A percentile compares a stretch with the other conserved stretches of the same genome.
phyloP scores from a whole-genome alignment of 768 basidiomycete species.

The Coprinellus aureogranulatus region DNA sequence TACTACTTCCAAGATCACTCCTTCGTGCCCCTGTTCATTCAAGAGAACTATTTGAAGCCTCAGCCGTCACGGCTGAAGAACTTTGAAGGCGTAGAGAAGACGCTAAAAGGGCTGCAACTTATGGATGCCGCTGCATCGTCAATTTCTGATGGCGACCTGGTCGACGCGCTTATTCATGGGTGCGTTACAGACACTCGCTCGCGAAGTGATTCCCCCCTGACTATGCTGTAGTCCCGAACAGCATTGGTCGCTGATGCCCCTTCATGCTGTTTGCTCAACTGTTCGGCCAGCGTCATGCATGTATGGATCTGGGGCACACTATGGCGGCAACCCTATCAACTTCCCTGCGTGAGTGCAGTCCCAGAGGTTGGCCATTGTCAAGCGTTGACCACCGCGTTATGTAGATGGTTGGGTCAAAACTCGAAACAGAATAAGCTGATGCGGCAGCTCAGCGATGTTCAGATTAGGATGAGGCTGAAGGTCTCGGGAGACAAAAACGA shows the following conservation, averaged over 20 bases:
- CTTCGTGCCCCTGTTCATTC: conserved; percentile 89
- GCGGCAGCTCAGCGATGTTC: conserved; percentile 83
- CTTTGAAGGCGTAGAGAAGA: conserved; percentile 59
- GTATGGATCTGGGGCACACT: conserved; percentile 71
- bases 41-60: conserved; percentile 95
- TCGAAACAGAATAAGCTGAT: conserved; percentile 84
- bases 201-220: neutral
- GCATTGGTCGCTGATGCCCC: conserved; percentile 93
- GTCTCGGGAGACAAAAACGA: conserved; percentile 89
- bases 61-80: conserved; percentile 62
- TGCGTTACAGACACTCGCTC: conserved; percentile 31
- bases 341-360: conserved; percentile 78
- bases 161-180: conserved; percentile 94
- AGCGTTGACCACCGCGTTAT: neutral
- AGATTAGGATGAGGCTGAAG: conserved; percentile 92
- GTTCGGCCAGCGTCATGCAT: conserved; percentile 82
- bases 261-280: conserved; percentile 89
- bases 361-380: neutral
- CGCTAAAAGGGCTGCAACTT: conserved; percentile 70
- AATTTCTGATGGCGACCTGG: conserved; percentile 92
- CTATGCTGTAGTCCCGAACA: conserved; percentile 69
- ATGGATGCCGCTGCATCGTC: conserved; percentile 88
- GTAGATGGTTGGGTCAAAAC: conserved; percentile 96
- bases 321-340: conserved; percentile 60
- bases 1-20: conserved; percentile 95